Conservation (phyloP, 2,329 filamentous ascomycete species). For the Epichloe sylvatica region DNA sequence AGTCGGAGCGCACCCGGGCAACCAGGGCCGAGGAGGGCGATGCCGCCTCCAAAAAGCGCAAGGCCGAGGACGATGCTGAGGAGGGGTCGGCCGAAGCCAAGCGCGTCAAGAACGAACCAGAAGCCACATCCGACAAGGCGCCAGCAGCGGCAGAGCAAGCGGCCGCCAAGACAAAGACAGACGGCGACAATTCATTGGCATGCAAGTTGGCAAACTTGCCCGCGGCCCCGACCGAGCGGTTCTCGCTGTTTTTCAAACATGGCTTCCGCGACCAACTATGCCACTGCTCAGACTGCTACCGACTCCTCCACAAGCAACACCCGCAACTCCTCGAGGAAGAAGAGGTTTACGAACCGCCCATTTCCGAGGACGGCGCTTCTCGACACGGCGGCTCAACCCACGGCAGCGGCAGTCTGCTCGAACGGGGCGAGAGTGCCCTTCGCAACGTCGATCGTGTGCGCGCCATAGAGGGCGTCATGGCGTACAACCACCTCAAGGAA, state of each 20-base stretch:
- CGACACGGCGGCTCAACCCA: constrained; percentile 42
- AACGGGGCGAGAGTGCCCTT: constrained; percentile 83
- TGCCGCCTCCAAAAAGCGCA: constrained; percentile 46
- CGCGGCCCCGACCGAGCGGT: constrained; percentile 36
- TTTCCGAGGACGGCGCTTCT: constrained; percentile 51
- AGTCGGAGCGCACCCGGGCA: constrained; percentile 2
- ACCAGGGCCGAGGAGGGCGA: neutral
- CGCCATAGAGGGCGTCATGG: constrained; percentile 95
- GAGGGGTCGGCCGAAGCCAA: constrained; percentile 28
- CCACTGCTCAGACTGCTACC: constrained; percentile 69
- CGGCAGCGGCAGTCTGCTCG: constrained; percentile 70
- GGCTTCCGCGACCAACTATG: constrained; percentile 74
- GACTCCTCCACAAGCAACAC: constrained; percentile 51
- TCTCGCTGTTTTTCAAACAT: constrained; percentile 72
- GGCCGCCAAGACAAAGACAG: neutral
- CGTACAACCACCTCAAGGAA: constrained; percentile 91
- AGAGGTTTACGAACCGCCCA: constrained; percentile 80
- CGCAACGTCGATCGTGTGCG: constrained; percentile 84
- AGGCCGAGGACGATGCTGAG: constrained; percentile 40
- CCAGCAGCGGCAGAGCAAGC: neutral
- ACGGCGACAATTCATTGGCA: constrained; percentile 6
- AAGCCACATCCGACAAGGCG: neutral
- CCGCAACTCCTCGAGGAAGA: constrained; percentile 85
- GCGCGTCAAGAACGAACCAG: constrained; percentile 35
- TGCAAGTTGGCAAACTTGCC: constrained; percentile 53